Conservation (phyloP, 306 rosid species). For the Hylodesmum podocarpum region DNA sequence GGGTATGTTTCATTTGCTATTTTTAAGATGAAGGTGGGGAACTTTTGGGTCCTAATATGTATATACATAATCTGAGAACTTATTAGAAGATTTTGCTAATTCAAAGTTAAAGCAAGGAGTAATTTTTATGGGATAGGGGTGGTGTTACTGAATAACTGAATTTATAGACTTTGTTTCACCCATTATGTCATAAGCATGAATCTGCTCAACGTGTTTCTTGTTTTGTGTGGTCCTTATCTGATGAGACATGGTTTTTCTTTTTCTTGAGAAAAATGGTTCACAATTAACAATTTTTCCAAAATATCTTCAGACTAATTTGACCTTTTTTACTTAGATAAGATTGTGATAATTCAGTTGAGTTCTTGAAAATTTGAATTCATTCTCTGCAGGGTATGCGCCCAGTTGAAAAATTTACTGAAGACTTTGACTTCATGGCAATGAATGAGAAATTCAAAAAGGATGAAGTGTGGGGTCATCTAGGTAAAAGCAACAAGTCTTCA, state of each 20-base stretch:
- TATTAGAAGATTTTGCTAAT: not conserved
- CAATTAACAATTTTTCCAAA: conserved; percentile 9
- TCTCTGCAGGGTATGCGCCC: conserved; percentile 43
- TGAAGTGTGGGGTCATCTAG: conserved; percentile 65
- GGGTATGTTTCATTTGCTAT: conserved; percentile 50
- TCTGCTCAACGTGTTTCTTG: not conserved
- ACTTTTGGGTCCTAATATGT: not conserved
- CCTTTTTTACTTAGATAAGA: no score
- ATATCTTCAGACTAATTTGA: no score
- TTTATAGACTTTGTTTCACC: not conserved
- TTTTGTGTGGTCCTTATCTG: not conserved
- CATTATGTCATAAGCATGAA: not conserved
- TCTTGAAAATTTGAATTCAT: not conserved
- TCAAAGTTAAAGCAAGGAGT: not conserved
- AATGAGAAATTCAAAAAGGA: conserved; percentile 64
- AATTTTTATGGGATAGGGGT: not conserved
- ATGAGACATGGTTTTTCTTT: not conserved
- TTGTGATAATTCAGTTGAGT: not conserved
- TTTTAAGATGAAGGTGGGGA: conserved; percentile 1
- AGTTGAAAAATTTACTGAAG: conserved; percentile 47
- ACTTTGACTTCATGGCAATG: conserved; percentile 63
- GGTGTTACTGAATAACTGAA: not conserved
- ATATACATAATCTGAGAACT: not conserved
- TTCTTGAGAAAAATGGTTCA: not conserved
- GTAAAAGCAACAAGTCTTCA: conserved; percentile 39